Percentiles rank a stretch among this genome's conserved stretches.
Conservation (phyloP, 805 yeast genomes). For the Candida pini region DNA sequence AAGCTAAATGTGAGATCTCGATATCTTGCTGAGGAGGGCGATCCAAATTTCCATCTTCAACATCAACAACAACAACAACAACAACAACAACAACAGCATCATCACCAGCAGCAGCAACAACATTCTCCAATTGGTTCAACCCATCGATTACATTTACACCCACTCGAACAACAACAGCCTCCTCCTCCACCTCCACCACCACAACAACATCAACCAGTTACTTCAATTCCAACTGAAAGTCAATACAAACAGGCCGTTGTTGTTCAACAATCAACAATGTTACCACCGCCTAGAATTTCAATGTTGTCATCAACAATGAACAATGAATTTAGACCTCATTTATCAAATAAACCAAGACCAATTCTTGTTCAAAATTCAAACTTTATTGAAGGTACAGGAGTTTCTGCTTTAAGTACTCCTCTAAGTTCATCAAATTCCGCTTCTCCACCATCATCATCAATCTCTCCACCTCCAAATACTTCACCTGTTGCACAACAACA, state of each 20-base stretch:
- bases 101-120: not conserved
- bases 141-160: slow-evolving; percentile 1
- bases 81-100: slow-evolving; percentile 1
- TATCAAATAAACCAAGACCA: slow-evolving; percentile 27
- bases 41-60: not conserved
- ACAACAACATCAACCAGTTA: slow-evolving; percentile 4
- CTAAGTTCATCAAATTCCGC: slow-evolving; percentile 4
- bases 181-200: slow-evolving; percentile 1
- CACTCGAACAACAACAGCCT: slow-evolving; percentile 2
- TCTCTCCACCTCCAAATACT: slow-evolving; percentile 2
- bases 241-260: slow-evolving; percentile 12
- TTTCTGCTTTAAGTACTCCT: slow-evolving; percentile 8
- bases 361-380: slow-evolving; percentile 22
- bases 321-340: slow-evolving; percentile 25
- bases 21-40: slow-evolving; percentile 12
- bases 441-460: slow-evolving; percentile 3
- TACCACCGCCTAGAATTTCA: slow-evolving; percentile 28
- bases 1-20: slow-evolving; percentile 26
- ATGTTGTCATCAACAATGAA: slow-evolving; percentile 7
- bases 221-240: no score
- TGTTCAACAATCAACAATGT: slow-evolving; percentile 19
- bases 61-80: slow-evolving; percentile 2
- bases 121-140: not conserved
- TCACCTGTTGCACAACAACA: not conserved
- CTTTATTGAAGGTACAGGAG: slow-evolving; percentile 2